Conservation (phyloP, 345 rosid species). For the Acer yangbiense region DNA sequence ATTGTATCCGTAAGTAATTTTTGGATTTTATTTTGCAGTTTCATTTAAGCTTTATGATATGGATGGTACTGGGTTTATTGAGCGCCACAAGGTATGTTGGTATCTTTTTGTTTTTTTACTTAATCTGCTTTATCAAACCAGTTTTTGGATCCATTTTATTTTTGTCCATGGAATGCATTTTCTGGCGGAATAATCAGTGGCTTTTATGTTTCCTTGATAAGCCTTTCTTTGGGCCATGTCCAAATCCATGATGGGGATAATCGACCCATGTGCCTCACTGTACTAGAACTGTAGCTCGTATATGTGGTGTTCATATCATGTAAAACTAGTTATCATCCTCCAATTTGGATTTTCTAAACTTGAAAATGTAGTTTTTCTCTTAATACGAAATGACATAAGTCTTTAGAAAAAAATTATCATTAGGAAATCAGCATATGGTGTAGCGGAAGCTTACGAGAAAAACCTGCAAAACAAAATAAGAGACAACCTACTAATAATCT, state of each 20-base stretch:
- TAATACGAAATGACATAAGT: not conserved
- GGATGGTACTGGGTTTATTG: slow-evolving; percentile 88
- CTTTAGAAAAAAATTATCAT: not conserved
- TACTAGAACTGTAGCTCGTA: not conserved
- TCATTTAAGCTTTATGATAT: slow-evolving; percentile 93
- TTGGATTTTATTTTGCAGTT: slow-evolving; percentile 54
- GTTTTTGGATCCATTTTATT: not conserved
- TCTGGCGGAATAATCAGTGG: not conserved
- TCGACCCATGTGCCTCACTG: not conserved
- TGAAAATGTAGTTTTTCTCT: not conserved
- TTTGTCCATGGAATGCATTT: not conserved
- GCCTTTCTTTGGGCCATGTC: not conserved
- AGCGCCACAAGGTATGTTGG: slow-evolving; percentile 81
- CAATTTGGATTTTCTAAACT: not conserved
- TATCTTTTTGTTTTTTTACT: not conserved
- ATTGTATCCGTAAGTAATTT: slow-evolving; percentile 3
- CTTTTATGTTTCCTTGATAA: not conserved
- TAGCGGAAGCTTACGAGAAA: no score
- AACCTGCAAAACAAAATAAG: no score
- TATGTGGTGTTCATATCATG: not conserved
- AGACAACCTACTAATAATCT: no score
- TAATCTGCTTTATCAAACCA: slow-evolving; percentile 3
- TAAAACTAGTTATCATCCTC: not conserved
- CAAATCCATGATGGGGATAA: not conserved
- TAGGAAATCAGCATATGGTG: not conserved